Conservation (phyloP, 352 stramenopile species). For the Globisporangium abappressorium region DNA sequence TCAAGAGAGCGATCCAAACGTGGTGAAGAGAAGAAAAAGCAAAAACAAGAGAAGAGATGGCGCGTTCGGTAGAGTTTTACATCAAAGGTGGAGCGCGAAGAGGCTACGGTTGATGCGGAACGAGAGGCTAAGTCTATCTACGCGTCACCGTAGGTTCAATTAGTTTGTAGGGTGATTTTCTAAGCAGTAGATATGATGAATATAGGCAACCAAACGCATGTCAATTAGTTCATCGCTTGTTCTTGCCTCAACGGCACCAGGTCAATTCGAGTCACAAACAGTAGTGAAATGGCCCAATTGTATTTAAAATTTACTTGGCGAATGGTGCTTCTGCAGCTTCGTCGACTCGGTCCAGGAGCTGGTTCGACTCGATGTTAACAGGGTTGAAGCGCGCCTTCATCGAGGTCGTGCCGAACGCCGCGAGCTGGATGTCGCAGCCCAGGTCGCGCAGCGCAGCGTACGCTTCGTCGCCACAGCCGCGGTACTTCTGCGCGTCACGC, state of each 20-base stretch:
- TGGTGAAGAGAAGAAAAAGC: background rate
- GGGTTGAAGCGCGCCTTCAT: constrained; percentile 59
- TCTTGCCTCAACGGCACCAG: too few species aligned
- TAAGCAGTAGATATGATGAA: too few species aligned
- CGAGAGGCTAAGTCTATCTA: too few species aligned
- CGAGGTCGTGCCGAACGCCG: constrained; percentile 42
- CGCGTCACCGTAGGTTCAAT: too few species aligned
- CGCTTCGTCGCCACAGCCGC: constrained; percentile 70
- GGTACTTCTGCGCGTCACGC: constrained; percentile 55
- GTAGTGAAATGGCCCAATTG: background rate
- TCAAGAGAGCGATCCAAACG: background rate
- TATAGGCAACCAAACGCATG: too few species aligned
- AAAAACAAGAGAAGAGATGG: background rate
- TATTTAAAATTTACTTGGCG: background rate
- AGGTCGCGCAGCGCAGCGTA: constrained; percentile 76
- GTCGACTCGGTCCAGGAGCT: constrained; percentile 51
- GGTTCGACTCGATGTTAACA: constrained; percentile 52
- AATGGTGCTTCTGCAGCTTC: constrained; percentile 50
- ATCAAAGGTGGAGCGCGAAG: background rate
- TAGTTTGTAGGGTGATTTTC: too few species aligned
- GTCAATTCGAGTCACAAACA: too few species aligned
- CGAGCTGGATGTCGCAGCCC: constrained; percentile 66
- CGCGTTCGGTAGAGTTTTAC: background rate
- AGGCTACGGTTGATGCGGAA: too few species aligned
- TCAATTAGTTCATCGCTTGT: too few species aligned